phyloP scores from a whole-genome alignment of 75 land plant genomes.

The Selaginella moellendorffii region DNA sequence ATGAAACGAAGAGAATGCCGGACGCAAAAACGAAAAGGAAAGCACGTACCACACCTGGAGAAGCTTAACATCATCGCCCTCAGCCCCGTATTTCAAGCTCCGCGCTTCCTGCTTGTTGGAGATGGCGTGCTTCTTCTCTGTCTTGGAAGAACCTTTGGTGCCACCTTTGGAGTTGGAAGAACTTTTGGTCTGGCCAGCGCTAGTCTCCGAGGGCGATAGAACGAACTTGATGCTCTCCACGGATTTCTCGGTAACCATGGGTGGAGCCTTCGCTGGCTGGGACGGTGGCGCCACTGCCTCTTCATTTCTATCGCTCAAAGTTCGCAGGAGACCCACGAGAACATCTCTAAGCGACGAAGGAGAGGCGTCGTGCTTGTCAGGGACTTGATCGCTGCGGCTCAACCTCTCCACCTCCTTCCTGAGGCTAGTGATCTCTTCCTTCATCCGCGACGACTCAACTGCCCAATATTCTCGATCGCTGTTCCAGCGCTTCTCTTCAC shows the following conservation, averaged over 20 bases:
- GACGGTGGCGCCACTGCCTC: not conserved
- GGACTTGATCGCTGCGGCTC: not conserved
- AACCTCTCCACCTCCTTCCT: constrained; percentile 21
- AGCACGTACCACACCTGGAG: constrained; percentile 42
- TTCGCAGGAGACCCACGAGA: constrained; percentile 10
- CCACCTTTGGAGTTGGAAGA: not conserved
- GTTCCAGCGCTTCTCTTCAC: constrained; percentile 68
- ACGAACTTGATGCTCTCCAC: not conserved
- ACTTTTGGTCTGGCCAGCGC: not conserved
- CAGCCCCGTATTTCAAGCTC: constrained; percentile 48
- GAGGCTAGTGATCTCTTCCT: constrained; percentile 16
- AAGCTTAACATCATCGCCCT: constrained; percentile 61
- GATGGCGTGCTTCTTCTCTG: not conserved
- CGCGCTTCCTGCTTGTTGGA: constrained; percentile 9
- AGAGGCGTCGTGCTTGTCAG: not conserved
- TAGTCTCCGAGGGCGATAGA: not conserved
- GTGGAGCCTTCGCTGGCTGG: not conserved
- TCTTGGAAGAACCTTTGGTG: not conserved
- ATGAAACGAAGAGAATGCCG: too few species aligned
- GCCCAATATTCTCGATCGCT: constrained; percentile 45
- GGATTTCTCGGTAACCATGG: not conserved
- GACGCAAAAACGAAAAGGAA: not conserved
- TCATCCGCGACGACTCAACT: constrained; percentile 24
- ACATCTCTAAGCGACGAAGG: constrained; percentile 8
- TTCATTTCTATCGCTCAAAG: not conserved